phyloP scores from a whole-genome alignment of 768 basidiomycete genomes.

The Boletus sensibilis region DNA sequence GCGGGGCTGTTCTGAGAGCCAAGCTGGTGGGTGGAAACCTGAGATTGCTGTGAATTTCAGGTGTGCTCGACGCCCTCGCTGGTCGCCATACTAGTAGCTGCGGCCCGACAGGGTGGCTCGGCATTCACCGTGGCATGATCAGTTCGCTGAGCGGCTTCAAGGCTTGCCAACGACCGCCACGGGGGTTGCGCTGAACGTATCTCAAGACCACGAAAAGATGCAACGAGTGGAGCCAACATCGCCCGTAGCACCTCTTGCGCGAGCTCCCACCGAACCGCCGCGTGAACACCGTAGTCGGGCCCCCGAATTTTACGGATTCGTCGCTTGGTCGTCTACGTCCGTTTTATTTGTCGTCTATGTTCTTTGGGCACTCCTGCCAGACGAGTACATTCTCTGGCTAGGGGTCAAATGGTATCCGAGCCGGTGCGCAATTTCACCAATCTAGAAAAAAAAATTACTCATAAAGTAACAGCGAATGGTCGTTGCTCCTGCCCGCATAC shows the following conservation, averaged over 20 bases:
- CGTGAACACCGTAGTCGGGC: slow-evolving; percentile 61
- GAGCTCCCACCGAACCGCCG: slow-evolving; percentile 39
- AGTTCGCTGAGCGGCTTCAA: not conserved
- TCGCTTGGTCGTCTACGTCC: slow-evolving; percentile 77
- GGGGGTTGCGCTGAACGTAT: slow-evolving; percentile 22
- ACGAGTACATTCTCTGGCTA: slow-evolving; percentile 58
- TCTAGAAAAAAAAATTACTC: not conserved
- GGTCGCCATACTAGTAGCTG: not conserved
- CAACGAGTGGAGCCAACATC: slow-evolving; percentile 37
- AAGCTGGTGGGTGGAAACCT: not conserved
- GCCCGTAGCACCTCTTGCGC: slow-evolving; percentile 44
- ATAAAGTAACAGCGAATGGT: slow-evolving; percentile 69
- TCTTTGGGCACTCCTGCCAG: slow-evolving; percentile 80
- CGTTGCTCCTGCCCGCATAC: slow-evolving; percentile 77
- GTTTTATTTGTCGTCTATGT: slow-evolving; percentile 68
- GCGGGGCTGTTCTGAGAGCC: not conserved
- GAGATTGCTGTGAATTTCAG: slow-evolving; percentile 1
- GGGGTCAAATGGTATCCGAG: slow-evolving; percentile 89
- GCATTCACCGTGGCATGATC: not conserved
- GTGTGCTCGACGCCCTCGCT: not conserved
- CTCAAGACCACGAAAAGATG: slow-evolving; percentile 6
- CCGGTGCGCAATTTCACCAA: slow-evolving; percentile 45
- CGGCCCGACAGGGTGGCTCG: slow-evolving; percentile 15
- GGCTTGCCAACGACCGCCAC: slow-evolving; percentile 12
- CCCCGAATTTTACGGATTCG: slow-evolving; percentile 89